Conservation (phyloP, 176 grass and related monocot genomes). For the Cenchrus purpureus region DNA sequence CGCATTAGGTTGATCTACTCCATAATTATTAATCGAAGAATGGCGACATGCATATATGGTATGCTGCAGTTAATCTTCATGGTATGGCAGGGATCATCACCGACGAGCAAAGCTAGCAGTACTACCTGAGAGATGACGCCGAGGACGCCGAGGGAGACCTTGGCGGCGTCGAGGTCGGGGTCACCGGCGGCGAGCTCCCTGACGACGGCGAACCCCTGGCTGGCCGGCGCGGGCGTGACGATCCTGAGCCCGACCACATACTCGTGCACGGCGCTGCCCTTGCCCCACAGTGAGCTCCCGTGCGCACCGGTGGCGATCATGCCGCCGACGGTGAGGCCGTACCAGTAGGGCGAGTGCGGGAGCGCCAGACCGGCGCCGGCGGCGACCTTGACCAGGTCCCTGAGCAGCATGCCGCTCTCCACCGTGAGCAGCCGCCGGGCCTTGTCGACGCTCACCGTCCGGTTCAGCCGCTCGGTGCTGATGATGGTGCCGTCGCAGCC, state of each 20-base stretch:
- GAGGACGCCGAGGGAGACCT: no score
- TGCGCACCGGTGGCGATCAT: conserved; percentile 52
- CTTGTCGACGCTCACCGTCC: neutral
- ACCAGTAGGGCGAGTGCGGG: conserved; percentile 53
- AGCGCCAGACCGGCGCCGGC: conserved; percentile 40
- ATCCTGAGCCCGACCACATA: conserved; percentile 36
- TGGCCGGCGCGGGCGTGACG: conserved; percentile 15
- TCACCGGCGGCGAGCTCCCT: no score
- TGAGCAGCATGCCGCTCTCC: neutral
- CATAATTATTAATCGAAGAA: no score
- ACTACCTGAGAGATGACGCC: no score
- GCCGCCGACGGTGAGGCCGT: conserved; percentile 48
- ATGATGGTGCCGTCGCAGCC: neutral
- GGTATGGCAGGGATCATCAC: no score
- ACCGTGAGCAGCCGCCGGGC: neutral
- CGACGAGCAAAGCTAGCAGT: no score
- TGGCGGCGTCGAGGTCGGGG: no score
- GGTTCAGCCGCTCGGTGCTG: neutral
- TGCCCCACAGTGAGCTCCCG: conserved; percentile 52
- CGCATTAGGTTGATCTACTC: no score
- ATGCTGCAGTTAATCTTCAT: no score
- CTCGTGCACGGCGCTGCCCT: conserved; percentile 44
- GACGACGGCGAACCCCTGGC: no score
- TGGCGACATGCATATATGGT: no score
- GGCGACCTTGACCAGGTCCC: conserved; percentile 37